Evolutionary conservation across 441 rosid species (phyloP).

Genomic region (California macrophylla): DNA sequence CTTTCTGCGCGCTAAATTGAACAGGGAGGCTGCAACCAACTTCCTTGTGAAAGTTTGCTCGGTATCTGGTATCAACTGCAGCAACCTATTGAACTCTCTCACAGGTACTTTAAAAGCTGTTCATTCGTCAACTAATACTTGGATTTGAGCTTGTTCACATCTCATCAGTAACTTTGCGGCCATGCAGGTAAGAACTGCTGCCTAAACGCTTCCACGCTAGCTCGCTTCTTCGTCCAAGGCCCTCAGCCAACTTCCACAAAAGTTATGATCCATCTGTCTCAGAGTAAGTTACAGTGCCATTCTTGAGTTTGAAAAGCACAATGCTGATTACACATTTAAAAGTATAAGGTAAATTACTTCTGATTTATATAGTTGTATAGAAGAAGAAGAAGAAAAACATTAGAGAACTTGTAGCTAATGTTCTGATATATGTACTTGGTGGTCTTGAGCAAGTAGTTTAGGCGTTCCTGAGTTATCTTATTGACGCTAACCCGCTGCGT

Average conservation of each 20-base stretch:
- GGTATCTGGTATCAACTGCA: not conserved
- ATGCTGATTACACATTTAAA: too few species aligned
- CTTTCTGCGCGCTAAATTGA: not conserved
- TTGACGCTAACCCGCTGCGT: too few species aligned
- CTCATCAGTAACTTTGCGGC: not conserved
- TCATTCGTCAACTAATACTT: not conserved
- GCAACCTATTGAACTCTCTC: constrained; percentile 2
- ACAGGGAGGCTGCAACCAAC: constrained; percentile 5
- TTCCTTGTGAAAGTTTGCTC: constrained; percentile 1
- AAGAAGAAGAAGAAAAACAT: too few species aligned
- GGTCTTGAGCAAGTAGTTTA: too few species aligned
- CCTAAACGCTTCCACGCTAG: constrained; percentile 1
- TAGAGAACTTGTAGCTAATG: not conserved
- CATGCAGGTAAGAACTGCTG: constrained; percentile 6
- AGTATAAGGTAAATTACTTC: too few species aligned
- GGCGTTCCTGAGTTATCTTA: too few species aligned
- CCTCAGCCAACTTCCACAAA: constrained; percentile 2
- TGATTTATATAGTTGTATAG: too few species aligned
- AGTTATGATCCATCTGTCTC: constrained; percentile 2
- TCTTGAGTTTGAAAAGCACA: not conserved
- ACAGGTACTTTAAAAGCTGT: not conserved
- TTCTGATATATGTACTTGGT: not conserved
- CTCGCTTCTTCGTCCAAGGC: not conserved
- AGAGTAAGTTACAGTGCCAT: not conserved
- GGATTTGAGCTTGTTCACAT: not conserved